These are phyloP conservation scores for Cyberlindnera japonica DNA, from an alignment of 805 yeast species.

Conservation along the genomic window DNA sequence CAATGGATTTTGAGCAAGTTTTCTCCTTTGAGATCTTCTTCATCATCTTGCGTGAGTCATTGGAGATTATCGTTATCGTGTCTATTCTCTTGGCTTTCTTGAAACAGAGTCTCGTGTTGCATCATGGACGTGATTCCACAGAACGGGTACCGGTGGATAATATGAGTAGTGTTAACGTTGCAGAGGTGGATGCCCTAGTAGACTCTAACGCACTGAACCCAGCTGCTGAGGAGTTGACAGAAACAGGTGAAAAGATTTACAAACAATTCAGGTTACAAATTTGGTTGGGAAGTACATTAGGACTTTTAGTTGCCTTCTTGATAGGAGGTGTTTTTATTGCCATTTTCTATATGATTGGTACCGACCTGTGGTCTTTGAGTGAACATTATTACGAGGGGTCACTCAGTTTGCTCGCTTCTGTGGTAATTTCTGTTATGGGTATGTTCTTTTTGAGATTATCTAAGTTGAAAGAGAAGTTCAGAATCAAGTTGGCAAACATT, in stretches of 20 bases:
- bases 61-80: constrained; percentile 73
- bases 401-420: constrained; percentile 71
- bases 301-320: constrained; percentile 62
- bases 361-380: constrained; percentile 81
- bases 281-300: constrained; percentile 76
- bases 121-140: constrained; percentile 27
- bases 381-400: constrained; percentile 90
- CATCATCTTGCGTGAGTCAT: constrained; percentile 67
- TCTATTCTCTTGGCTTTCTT: constrained; percentile 71
- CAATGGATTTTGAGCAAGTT: constrained; percentile 37
- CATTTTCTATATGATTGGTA: constrained; percentile 72
- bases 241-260: constrained; percentile 35
- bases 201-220: not conserved
- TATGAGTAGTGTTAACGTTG: constrained; percentile 10
- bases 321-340: constrained; percentile 71
- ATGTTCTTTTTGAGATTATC: constrained; percentile 75
- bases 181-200: constrained; percentile 2
- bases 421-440: constrained; percentile 85
- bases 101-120: constrained; percentile 49
- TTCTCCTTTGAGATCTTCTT: constrained; percentile 74
- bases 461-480: constrained; percentile 80
- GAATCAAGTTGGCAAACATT: constrained; percentile 49
- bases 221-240: constrained; percentile 8
- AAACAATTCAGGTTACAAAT: constrained; percentile 59
- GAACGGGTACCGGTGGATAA: not conserved